Evolutionary conservation across 176 grass and related monocot genomes (phyloP).

Genomic region (Aechmea fasciata): DNA sequence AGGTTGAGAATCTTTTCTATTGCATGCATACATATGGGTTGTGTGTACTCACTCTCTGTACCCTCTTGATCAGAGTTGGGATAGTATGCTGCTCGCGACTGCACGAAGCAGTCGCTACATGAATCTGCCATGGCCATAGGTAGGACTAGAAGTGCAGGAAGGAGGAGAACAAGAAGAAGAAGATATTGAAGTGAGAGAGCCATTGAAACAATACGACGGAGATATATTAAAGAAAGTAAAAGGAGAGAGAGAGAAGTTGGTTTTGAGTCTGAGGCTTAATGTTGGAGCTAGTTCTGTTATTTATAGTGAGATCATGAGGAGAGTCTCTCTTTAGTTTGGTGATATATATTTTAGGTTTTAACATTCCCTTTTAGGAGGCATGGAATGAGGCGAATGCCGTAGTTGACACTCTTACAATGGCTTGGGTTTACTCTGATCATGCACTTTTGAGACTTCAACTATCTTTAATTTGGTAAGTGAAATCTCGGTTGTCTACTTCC

Average conservation of each 20-base stretch:
- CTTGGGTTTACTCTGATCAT: background rate
- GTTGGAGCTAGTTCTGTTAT: background rate
- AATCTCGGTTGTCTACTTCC: background rate
- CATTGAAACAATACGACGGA: background rate
- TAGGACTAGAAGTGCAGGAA: conserved; percentile 10
- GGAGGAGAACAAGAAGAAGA: conserved; percentile 13
- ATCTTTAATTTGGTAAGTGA: background rate
- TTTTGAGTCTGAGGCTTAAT: background rate
- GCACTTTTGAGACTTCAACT: background rate
- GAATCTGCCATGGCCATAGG: conserved; percentile 21
- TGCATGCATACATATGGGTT: background rate
- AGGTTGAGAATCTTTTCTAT: background rate
- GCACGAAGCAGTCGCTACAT: conserved; percentile 21
- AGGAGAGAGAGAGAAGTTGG: background rate
- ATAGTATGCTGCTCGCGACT: conserved; percentile 66
- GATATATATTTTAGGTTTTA: conserved; percentile 2
- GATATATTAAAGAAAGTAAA: background rate
- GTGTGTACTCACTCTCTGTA: conserved; percentile 29
- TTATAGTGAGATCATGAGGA: conserved; percentile 3
- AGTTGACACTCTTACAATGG: conserved; percentile 21
- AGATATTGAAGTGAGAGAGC: conserved; percentile 12
- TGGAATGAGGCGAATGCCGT: background rate
- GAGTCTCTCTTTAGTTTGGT: background rate
- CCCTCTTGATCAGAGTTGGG: conserved; percentile 38
- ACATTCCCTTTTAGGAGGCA: background rate